Evolutionary conservation across 495 filamentous ascomycete genomes (phyloP).

Genomic region (Talaromyces adpressus): DNA sequence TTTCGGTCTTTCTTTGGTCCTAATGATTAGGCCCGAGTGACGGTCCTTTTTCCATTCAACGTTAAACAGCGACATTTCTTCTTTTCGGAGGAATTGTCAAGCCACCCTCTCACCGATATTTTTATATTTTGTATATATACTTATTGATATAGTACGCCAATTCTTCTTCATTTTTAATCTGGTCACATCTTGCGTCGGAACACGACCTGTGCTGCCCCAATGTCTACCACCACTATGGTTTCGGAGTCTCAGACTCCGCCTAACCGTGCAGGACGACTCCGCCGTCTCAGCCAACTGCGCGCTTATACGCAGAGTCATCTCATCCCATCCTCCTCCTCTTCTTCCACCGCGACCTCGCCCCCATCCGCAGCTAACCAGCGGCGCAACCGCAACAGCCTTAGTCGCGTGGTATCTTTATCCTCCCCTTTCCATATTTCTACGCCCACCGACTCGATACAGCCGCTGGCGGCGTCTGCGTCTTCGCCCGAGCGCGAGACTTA

Average conservation of each 20-base stretch:
- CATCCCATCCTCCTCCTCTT: constrained; percentile 40
- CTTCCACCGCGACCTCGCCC: constrained; percentile 19
- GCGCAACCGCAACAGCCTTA: constrained; percentile 26
- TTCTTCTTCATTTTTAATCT: not conserved
- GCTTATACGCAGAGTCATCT: constrained; percentile 63
- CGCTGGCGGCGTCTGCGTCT: constrained; percentile 1
- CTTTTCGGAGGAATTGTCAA: not conserved
- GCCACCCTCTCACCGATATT: not conserved
- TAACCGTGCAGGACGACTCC: constrained; percentile 46
- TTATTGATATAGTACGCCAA: not conserved
- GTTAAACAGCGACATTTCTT: not conserved
- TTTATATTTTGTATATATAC: not conserved
- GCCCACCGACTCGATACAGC: not conserved
- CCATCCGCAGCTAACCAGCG: constrained; percentile 21
- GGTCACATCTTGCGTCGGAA: not conserved
- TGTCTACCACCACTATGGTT: not conserved
- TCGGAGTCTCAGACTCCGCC: constrained; percentile 4
- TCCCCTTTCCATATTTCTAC: constrained; percentile 6
- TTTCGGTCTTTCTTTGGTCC: not conserved
- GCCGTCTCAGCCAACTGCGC: constrained; percentile 68
- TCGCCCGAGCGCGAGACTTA: not conserved
- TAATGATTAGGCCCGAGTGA: not conserved
- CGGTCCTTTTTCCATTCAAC: not conserved
- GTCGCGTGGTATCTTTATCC: constrained; percentile 9
- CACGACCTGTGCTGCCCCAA: not conserved